Percentiles rank a stretch among this genome's conserved stretches.
Conservation (phyloP, 169 alveolate genomes). For the Perkinsus chesapeaki region DNA sequence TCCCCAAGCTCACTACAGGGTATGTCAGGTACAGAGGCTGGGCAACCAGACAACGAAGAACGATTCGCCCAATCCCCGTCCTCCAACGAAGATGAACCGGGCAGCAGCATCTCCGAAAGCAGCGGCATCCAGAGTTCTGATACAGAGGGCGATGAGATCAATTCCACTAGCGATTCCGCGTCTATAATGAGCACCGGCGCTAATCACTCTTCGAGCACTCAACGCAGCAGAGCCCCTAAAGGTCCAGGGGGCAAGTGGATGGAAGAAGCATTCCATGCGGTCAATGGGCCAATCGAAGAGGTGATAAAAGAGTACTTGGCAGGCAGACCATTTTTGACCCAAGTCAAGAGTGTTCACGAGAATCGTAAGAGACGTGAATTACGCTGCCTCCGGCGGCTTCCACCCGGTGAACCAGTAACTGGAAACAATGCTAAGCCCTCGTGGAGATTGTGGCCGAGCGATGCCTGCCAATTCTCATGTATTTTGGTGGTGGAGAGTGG, state of each 20-base stretch:
- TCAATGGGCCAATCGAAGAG: neutral
- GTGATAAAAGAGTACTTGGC: neutral
- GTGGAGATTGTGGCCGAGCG: too few relatives aligned
- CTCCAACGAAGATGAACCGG: neutral
- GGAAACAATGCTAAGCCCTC: neutral
- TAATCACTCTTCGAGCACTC: neutral
- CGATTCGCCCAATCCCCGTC: neutral
- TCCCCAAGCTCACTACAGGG: neutral
- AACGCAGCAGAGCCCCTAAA: neutral
- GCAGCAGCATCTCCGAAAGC: neutral
- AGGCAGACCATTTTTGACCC: neutral
- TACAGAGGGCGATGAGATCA: neutral
- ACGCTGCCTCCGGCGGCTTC: neutral
- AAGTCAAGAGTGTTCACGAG: neutral
- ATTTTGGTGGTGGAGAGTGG: too few relatives aligned
- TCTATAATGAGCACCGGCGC: neutral
- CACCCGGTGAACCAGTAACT: neutral
- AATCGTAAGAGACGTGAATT: neutral
- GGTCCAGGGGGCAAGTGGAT: neutral
- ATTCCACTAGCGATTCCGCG: neutral
- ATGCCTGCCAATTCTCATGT: too few relatives aligned
- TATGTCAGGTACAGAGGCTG: neutral
- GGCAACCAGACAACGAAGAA: neutral
- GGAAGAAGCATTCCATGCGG: neutral
- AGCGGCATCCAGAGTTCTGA: neutral